Percentiles rank a stretch among this genome's conserved stretches.
These are phyloP conservation scores for Aspergillus bertholletiae DNA, from an alignment of 495 filamentous ascomycete genomes.

Conservation along the genomic window DNA sequence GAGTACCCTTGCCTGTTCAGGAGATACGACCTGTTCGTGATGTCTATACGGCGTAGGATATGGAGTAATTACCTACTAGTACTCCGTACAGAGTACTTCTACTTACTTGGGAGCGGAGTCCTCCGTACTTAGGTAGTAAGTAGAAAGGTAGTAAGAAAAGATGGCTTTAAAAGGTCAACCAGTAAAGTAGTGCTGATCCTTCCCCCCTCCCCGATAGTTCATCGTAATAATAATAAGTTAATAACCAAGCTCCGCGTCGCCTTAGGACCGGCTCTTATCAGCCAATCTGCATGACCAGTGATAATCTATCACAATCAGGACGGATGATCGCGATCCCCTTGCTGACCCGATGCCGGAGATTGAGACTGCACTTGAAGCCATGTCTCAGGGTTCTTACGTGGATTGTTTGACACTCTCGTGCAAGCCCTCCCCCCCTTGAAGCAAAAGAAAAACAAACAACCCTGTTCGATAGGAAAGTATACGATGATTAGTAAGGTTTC, in stretches of 20 bases:
- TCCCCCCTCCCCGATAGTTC: background rate
- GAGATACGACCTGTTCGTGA: too few relatives aligned
- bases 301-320: background rate
- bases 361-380: background rate
- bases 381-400: background rate
- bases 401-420: background rate
- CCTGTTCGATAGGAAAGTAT: too few relatives aligned
- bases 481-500: too few relatives aligned
- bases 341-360: background rate
- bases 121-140: too few relatives aligned
- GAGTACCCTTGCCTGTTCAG: too few relatives aligned
- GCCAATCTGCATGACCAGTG: background rate
- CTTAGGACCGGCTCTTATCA: background rate
- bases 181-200: too few relatives aligned
- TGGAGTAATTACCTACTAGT: too few relatives aligned
- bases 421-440: background rate
- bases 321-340: background rate
- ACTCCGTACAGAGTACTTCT: too few relatives aligned
- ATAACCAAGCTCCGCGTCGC: background rate
- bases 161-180: too few relatives aligned
- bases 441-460: background rate
- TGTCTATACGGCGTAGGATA: too few relatives aligned
- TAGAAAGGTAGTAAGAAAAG: too few relatives aligned
- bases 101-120: too few relatives aligned
- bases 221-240: background rate